Evolutionary conservation across 495 filamentous ascomycete species (phyloP), one percentile per base, ranked within the genome.

Genomic region (Neurospora sp.): DNA sequence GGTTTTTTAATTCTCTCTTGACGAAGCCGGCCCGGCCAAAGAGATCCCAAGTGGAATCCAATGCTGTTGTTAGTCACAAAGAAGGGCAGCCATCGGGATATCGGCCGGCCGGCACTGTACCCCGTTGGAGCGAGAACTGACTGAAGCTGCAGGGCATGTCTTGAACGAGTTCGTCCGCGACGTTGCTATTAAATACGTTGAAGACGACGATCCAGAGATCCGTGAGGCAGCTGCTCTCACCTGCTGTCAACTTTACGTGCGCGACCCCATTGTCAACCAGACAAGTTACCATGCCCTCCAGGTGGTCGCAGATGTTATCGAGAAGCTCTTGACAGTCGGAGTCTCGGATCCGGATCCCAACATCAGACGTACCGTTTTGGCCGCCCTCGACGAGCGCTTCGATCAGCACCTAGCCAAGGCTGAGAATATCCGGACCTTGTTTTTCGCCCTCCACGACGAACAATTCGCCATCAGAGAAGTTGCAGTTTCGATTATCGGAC

Each of bases 141-240:
- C 72, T 31, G 9, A n/a, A 18, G 45, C 39, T 78, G 40, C 39
- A 88, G 93, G 94, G 61, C 92, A 98, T 77, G 91, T 97, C 31
- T 82, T 99, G 16, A 99, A 99, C 76, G 96, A 99, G 77, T 99
- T 99, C 74, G 96, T 98, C 48, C 93, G 96, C 37, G 96, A 99
- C 80, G 96, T 98, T 71, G 96, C 96, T 6, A 97, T 99, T 78
- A 94, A 93, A 79, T 99, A 96, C 74, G 95, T 98, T 70, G 94
- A 98, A 77, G 95, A 95, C 72, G 94, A 97, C 73, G 96, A 97
- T 77, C 88, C 93, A 0, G 93, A 96, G 72, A 97, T 98, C 71
- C 90, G 96, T 72, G 95, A 97, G 80, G 94, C 95, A 14, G 94
- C 96, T 14, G 95, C 96, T 40, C 86, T 99, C 72, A 99, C 96